Percentiles rank a stretch among this genome's conserved stretches.
Evolutionary conservation across 2,329 filamentous ascomycete genomes (phyloP).

Genomic region (Neofusicoccum ribis): DNA sequence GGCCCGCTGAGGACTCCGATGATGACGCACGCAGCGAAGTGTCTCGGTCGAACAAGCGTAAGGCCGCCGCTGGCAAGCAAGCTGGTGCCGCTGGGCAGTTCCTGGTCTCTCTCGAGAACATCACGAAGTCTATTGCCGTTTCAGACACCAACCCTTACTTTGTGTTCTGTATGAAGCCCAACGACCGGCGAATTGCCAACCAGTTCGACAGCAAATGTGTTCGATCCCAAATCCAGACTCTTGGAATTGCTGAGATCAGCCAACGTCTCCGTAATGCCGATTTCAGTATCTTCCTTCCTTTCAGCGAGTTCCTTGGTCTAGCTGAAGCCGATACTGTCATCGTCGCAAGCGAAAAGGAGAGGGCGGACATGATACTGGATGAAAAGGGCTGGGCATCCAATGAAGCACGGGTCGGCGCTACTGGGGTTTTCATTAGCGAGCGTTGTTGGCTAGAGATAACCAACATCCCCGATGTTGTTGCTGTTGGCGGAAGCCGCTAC

Average conservation of each 20-base stretch:
- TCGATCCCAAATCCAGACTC: constrained; percentile 87
- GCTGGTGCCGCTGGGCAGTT: constrained; percentile 94
- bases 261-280: constrained; percentile 89
- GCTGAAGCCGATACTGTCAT: constrained; percentile 81
- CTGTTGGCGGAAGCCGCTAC: constrained; percentile 56
- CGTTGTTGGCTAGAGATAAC: constrained; percentile 92
- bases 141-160: constrained; percentile 91
- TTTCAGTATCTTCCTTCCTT: constrained; percentile 93
- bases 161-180: constrained; percentile 95
- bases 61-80: constrained; percentile 50
- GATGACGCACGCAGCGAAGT: constrained; percentile 51
- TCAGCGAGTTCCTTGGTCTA: constrained; percentile 90
- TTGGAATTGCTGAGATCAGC: constrained; percentile 96
- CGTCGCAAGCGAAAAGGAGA: constrained; percentile 89
- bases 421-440: constrained; percentile 93
- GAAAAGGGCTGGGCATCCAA: constrained; percentile 90
- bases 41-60: constrained; percentile 42
- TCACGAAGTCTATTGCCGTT: constrained; percentile 81
- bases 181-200: constrained; percentile 94
- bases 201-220: constrained; percentile 99
- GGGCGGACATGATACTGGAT: constrained; percentile 86
- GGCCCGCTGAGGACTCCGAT: constrained; percentile 42
- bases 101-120: constrained; percentile 82
- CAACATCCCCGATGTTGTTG: constrained; percentile 67
- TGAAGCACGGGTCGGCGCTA: constrained; percentile 86